These are phyloP conservation scores for Cetraspora pellucida DNA, from an alignment of 192 early-diverging fungal genomes.

Conservation along the genomic window DNA sequence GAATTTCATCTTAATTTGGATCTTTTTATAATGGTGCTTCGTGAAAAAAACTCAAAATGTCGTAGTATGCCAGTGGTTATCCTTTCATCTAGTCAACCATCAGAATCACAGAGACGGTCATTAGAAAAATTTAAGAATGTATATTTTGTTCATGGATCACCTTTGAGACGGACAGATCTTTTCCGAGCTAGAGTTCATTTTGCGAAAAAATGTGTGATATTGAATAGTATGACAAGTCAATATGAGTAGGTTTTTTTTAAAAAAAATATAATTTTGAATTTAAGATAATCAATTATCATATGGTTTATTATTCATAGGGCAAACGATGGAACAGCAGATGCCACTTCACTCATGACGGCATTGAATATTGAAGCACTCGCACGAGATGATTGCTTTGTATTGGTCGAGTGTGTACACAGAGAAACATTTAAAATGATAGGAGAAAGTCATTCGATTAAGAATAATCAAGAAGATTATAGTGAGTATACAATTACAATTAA, in stretches of 20 bases:
- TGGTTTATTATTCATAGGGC: neutral
- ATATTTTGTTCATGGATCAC: constrained; percentile 58
- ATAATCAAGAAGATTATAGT: constrained; percentile 52
- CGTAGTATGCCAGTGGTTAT: constrained; percentile 57
- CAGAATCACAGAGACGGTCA: constrained; percentile 37
- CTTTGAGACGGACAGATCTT: constrained; percentile 62
- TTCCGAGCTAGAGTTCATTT: constrained; percentile 56
- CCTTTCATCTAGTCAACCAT: constrained; percentile 53
- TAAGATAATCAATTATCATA: neutral
- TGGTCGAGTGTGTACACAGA: constrained; percentile 71
- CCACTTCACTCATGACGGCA: constrained; percentile 63
- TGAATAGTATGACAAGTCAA: constrained; percentile 49
- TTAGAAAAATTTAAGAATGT: constrained; percentile 57
- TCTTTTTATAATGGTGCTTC: constrained; percentile 67
- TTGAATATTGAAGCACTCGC: constrained; percentile 66
- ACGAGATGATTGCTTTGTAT: constrained; percentile 59
- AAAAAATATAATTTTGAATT: neutral
- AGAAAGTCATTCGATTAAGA: constrained; percentile 57
- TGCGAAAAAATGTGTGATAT: constrained; percentile 57
- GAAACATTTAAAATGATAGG: constrained; percentile 81
- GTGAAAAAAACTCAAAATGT: constrained; percentile 51
- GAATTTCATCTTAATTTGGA: constrained; percentile 68
- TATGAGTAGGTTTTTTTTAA: neutral
- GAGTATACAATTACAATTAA: constrained; percentile 29
- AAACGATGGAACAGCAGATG: constrained; percentile 52